Conservation (phyloP, 2,329 filamentous ascomycete genomes). For the Ophiostoma montium region DNA sequence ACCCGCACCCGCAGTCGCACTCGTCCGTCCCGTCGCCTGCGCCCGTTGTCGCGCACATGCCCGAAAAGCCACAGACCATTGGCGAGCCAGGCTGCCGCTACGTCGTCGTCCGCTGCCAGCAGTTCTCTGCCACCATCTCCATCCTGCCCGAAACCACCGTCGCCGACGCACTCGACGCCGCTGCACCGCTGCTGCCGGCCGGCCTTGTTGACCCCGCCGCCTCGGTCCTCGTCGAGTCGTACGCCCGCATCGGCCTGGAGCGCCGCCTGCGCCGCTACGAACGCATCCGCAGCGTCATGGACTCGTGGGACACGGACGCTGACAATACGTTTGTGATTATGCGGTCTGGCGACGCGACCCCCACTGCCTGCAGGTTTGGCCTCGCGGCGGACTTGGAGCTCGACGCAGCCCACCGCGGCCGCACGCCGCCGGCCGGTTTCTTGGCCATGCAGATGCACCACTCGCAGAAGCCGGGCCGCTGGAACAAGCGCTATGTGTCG, state of each 20-base stretch:
- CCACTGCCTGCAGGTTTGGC: not conserved
- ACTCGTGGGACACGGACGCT: slow-evolving; percentile 76
- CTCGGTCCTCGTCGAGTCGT: slow-evolving; percentile 66
- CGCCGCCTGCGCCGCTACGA: slow-evolving; percentile 77
- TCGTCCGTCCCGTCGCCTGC: not conserved
- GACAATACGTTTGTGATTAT: slow-evolving; percentile 59
- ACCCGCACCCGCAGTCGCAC: not conserved
- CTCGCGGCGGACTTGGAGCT: slow-evolving; percentile 47
- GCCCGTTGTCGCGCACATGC: not conserved
- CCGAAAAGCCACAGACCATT: not conserved
- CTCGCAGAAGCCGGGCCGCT: slow-evolving; percentile 69
- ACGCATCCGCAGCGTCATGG: slow-evolving; percentile 72
- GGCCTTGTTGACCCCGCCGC: slow-evolving; percentile 50
- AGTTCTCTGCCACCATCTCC: slow-evolving; percentile 54
- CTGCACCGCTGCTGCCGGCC: slow-evolving; percentile 46
- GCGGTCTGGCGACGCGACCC: slow-evolving; percentile 23
- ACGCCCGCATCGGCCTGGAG: slow-evolving; percentile 61
- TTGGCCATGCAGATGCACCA: slow-evolving; percentile 58
- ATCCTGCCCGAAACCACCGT: slow-evolving; percentile 62
- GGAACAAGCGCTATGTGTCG: slow-evolving; percentile 73
- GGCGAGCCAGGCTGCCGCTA: not conserved
- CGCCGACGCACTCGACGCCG: slow-evolving; percentile 55
- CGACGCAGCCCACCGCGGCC: slow-evolving; percentile 41
- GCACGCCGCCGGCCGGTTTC: slow-evolving; percentile 46
- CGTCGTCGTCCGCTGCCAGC: slow-evolving; percentile 37